phyloP scores from a whole-genome alignment of 1,284 basidiomycete genomes.

The Leccinum pallidistipes region DNA sequence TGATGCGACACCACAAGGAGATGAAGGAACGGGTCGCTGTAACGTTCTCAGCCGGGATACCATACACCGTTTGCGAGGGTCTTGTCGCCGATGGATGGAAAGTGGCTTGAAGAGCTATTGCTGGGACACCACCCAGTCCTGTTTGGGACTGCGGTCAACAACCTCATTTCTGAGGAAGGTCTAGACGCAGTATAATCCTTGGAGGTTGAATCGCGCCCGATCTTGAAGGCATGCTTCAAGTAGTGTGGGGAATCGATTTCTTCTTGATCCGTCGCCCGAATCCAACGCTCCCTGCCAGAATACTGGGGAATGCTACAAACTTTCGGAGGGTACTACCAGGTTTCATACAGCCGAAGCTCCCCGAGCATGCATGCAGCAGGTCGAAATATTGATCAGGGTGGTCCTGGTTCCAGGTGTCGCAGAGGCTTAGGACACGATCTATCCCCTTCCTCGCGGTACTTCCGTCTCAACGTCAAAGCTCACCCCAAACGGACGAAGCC shows the following conservation, averaged over 20 bases:
- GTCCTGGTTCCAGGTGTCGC: constrained; percentile 19
- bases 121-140: too few relatives aligned
- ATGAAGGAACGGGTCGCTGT: constrained; percentile 22
- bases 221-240: constrained; percentile 32
- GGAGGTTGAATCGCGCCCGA: constrained; percentile 24
- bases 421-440: constrained; percentile 23
- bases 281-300: too few relatives aligned
- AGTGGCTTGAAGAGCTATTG: too few relatives aligned
- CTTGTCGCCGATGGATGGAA: too few relatives aligned
- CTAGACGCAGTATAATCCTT: too few relatives aligned
- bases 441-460: constrained; percentile 26
- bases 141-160: too few relatives aligned
- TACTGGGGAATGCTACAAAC: too few relatives aligned
- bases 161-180: too few relatives aligned
- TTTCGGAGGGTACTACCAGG: too few relatives aligned
- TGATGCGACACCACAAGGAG: constrained; percentile 31
- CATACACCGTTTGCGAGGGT: background rate
- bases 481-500: constrained; percentile 8
- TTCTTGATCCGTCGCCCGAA: constrained; percentile 27
- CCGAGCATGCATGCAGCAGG: constrained; percentile 20
- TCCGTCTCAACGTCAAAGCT: constrained; percentile 27
- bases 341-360: constrained; percentile 11
- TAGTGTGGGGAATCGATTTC: constrained; percentile 32
- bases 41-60: constrained; percentile 23
- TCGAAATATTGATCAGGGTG: constrained; percentile 21